phyloP scores from a whole-genome alignment of 2,329 filamentous ascomycete genomes.

The Tolypocladium inflatum region DNA sequence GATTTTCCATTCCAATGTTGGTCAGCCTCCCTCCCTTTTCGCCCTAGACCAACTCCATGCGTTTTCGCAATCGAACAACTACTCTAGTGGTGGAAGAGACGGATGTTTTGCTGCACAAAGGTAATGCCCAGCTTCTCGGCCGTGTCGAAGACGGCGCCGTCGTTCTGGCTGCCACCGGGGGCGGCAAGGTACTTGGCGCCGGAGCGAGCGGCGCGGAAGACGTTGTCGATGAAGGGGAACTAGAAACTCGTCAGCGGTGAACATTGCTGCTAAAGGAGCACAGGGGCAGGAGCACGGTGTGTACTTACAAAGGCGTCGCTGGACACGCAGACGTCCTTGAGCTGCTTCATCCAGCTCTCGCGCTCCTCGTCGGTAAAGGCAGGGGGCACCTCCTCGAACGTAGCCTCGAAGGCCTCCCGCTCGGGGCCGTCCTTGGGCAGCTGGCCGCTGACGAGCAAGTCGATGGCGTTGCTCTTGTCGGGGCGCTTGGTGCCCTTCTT shows the following conservation, averaged over 20 bases:
- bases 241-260: constrained; percentile 19
- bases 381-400: constrained; percentile 82
- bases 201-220: constrained; percentile 81
- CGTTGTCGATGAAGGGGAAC: constrained; percentile 98
- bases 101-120: constrained; percentile 89
- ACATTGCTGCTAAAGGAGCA: no score
- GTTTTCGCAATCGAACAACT: background rate
- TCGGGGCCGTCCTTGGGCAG: constrained; percentile 77
- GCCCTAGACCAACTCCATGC: background rate
- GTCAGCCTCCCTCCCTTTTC: background rate
- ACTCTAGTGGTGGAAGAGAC: constrained; percentile 88
- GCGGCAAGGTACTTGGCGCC: constrained; percentile 95
- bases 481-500: constrained; percentile 95
- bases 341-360: constrained; percentile 73
- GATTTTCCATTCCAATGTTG: background rate
- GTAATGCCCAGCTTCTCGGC: constrained; percentile 87
- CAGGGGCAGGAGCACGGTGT: no score
- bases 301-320: constrained; percentile 86
- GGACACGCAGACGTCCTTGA: constrained; percentile 75
- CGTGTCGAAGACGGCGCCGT: constrained; percentile 72
- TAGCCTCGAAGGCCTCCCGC: constrained; percentile 74
- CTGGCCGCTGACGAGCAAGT: constrained; percentile 85
- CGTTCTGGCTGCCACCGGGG: constrained; percentile 83
- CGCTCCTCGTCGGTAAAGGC: constrained; percentile 80
- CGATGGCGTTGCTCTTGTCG: constrained; percentile 97